Percentiles rank a stretch among this genome's conserved stretches.
Evolutionary conservation across 257 asterid species (phyloP).

Genomic region (Nicotiana benthamiana): DNA sequence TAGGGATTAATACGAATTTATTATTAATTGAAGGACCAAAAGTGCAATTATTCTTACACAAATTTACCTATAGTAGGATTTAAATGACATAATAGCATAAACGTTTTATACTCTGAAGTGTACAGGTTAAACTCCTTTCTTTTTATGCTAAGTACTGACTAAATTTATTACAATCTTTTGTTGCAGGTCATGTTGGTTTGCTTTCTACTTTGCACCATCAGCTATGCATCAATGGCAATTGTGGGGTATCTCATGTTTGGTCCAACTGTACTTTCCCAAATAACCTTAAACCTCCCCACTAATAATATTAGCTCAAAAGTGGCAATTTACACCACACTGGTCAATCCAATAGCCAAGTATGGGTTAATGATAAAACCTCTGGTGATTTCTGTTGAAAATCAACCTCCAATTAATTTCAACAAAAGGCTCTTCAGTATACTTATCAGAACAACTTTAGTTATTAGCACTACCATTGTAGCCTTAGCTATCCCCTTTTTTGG

Average conservation of each 20-base stretch:
- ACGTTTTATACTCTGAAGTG: too few species aligned
- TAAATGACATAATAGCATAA: too few species aligned
- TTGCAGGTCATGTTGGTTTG: conserved; percentile 69
- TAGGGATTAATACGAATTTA: too few species aligned
- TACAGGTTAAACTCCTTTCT: background rate
- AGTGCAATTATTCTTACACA: too few species aligned
- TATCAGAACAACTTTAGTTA: conserved; percentile 43
- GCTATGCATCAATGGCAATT: conserved; percentile 70
- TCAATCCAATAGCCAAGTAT: conserved; percentile 77
- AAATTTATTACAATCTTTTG: background rate
- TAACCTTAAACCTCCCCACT: conserved; percentile 65
- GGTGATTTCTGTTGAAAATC: conserved; percentile 40
- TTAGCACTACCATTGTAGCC: conserved; percentile 59
- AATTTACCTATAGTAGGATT: too few species aligned
- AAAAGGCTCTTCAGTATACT: conserved; percentile 22
- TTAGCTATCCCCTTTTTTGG: conserved; percentile 63
- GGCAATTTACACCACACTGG: conserved; percentile 73
- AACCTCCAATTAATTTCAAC: conserved; percentile 9
- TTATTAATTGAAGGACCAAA: too few species aligned
- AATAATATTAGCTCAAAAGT: conserved; percentile 48
- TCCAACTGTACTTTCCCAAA: conserved; percentile 48
- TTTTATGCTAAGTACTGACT: background rate
- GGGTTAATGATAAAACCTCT: conserved; percentile 73
- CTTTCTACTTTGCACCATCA: conserved; percentile 52
- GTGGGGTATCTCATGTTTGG: conserved; percentile 84